Evolutionary conservation across 208 protist species (phyloP), one percentile per base, ranked within the genome.

Genomic region (Phytomonas francai): DNA sequence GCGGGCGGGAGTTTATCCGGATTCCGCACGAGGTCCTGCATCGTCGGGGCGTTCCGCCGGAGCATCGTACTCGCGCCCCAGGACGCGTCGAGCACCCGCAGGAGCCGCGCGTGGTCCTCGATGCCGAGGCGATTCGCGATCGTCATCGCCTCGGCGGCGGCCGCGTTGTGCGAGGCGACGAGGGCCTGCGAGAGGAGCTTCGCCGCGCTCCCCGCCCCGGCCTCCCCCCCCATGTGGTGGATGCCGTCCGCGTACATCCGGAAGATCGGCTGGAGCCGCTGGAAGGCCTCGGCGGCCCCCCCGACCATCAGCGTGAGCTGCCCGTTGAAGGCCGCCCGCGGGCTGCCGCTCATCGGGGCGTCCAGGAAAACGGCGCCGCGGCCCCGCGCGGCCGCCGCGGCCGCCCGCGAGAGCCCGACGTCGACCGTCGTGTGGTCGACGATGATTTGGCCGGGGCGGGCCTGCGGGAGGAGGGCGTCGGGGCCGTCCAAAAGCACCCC

Each of bases 361-460:
- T 96, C 91, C 31, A 96, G 78, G 65, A 88, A 96, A 56, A 76
- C 78, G n/a, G 85, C 87, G 19, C 85, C 88, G 31, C 87, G 85
- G 22, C 70, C 57, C 70, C 68, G 77, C 59, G 87, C 87, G 65
- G 82, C 80, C 29, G 63, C 72, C 19, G 80, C 87, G 56, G 84
- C 92, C 76, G 92, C 80, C 16, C 83, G 76, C 42, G 87, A 83
- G 6, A 88, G 78, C 62, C 80, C 80, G 27, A 89, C 75, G 68
- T 93, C 91, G 9, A 92, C 84, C 14, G 91, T 94, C 14, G 87
- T 93, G 86, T 96, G 91, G 73, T 94, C 85, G 16, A 96, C 82
- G 30, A 96, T 88, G 25, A 96, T 89, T 64, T 93, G 88, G 12
- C 91, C 91, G 11, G 77, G 80, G 14, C 87, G 83, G 1, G 85